Percentiles rank a stretch among this genome's conserved stretches.
Evolutionary conservation across 495 filamentous ascomycete genomes (phyloP).

Genomic region (Thozetella sp.): DNA sequence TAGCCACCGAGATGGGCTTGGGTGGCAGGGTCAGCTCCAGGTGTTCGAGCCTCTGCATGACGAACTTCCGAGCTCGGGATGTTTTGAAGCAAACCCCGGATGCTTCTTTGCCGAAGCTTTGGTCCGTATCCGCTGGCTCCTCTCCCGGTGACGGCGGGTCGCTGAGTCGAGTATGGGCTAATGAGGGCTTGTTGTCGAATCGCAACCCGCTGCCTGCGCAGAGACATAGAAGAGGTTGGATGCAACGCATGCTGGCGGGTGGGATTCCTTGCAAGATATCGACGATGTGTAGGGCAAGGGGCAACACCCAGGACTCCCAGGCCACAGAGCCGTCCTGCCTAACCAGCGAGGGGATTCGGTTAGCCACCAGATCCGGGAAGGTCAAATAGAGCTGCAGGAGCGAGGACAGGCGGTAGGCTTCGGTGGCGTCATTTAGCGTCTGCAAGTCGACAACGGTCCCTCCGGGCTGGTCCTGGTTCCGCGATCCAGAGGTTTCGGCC

Average conservation of each 20-base stretch:
- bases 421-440: constrained; percentile 18
- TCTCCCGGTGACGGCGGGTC: not conserved
- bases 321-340: constrained; percentile 12
- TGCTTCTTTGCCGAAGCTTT: too few species aligned
- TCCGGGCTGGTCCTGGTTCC: not conserved
- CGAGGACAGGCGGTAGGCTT: constrained; percentile 29
- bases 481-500: constrained; percentile 7
- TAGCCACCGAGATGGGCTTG: constrained; percentile 30
- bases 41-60: constrained; percentile 26
- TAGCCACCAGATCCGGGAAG: constrained; percentile 27
- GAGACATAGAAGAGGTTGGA: constrained; percentile 31
- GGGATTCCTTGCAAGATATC: constrained; percentile 22
- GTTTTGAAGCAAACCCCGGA: constrained; percentile 11
- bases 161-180: too few species aligned
- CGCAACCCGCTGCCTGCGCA: constrained; percentile 31
- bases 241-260: constrained; percentile 21
- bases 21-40: constrained; percentile 29
- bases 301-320: constrained; percentile 24
- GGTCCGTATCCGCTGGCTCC: not conserved
- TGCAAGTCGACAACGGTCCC: not conserved
- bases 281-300: constrained; percentile 23
- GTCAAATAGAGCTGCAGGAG: constrained; percentile 32
- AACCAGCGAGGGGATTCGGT: constrained; percentile 16
- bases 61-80: constrained; percentile 20
- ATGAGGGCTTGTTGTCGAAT: constrained; percentile 24